Evolutionary conservation across 257 asterid species (phyloP), one percentile per base, ranked within the genome.

Genomic region (Salvia rosmarinus): DNA sequence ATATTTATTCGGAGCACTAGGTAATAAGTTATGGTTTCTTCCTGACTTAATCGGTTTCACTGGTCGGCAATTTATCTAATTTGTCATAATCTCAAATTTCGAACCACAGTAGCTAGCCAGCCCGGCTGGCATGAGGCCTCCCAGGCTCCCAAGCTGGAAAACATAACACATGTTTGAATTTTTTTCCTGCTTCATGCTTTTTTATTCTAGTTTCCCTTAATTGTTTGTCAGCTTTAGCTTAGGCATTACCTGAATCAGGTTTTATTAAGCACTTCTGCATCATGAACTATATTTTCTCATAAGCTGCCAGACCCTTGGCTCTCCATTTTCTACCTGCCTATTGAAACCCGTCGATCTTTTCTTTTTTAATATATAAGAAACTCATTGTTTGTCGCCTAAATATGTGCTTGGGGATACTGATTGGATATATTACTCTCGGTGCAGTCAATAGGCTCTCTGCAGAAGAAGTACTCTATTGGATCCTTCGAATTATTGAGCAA

Each of bases 391-490:
- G 4, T 60, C 68, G 49, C 64, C 46, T 34, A 47, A 49, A 73
- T 68, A 49, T 67, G 40, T 50, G 35, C 43, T 66, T 34, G n/a
- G 6, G 43, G 42, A 14, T 57, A 51, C 79, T 74, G 77, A 73
- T 60, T 76, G 37, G 13, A 73, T 68, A 50, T 19, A 34, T 65
- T 72, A 19, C 43, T 79, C 42, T 47, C 47, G 66, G 47, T 82
- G 87, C 96, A 94, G 99, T 94, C 99, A 19, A 94, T 94, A 79
- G 99, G 99, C 44, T 91, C 99, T 65, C 79, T 94, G 84, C 99
- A 94, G 85, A 94, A 91, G 83, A 94, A 94, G 84, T 94, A 94
- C 85, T 84, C 91, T 5, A 81, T 94, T 61, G 99, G 99, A 76
- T 94, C 99, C 13, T 94, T 94, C 55, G 99, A 94, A 70, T 74